phyloP scores from a whole-genome alignment of 352 stramenopile species.

The Phytophthora multivora region DNA sequence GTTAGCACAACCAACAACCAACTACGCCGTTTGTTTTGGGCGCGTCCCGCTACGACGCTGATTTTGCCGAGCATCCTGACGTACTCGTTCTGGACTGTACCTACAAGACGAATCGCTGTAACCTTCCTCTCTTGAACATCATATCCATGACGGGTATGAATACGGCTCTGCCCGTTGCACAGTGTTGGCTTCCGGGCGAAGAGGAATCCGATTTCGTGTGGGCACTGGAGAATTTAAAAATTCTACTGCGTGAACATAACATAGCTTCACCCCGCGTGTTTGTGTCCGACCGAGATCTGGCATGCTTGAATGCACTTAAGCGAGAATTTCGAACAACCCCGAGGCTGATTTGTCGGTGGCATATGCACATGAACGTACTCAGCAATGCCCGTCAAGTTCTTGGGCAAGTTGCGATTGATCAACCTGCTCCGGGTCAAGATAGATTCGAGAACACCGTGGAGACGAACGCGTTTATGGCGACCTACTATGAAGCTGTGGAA shows the following conservation, averaged over 20 bases:
- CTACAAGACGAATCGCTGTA: not conserved
- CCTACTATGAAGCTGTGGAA: not conserved
- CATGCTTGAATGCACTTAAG: not conserved
- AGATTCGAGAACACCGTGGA: not conserved
- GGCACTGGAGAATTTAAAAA: not conserved
- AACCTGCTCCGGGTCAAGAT: not conserved
- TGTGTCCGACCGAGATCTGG: not conserved
- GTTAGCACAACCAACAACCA: not conserved
- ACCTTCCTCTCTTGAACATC: not conserved
- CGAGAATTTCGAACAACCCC: not conserved
- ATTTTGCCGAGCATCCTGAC: not conserved
- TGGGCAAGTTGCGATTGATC: not conserved
- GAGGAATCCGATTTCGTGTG: not conserved
- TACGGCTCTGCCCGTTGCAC: not conserved
- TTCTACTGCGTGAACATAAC: not conserved
- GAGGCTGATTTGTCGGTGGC: not conserved
- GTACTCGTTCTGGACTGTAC: not conserved
- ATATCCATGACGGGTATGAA: not conserved
- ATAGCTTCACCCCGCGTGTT: not conserved
- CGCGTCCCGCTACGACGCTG: constrained; percentile 3
- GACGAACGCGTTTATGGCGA: not conserved
- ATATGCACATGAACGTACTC: constrained; percentile 3
- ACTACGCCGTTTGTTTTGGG: constrained; percentile 9
- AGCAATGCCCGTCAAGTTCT: not conserved
- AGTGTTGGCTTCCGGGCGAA: constrained; percentile 1